Conservation (phyloP, 805 yeast species). For the Saturnispora quitensis region DNA sequence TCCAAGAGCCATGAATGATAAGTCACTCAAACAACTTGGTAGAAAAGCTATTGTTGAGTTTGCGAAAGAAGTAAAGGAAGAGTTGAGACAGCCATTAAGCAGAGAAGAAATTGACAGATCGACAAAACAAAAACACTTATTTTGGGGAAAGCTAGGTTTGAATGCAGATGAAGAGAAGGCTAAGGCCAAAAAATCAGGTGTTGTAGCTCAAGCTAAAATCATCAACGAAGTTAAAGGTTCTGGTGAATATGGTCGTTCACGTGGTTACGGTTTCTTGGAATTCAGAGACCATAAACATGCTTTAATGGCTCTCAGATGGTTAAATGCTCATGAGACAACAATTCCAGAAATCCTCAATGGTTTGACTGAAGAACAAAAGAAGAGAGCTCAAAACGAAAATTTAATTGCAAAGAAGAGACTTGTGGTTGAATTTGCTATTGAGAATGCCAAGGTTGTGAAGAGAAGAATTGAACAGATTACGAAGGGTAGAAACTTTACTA, state of each 20-base stretch:
- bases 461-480: conserved; percentile 69
- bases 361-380: conserved; percentile 58
- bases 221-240: conserved; percentile 87
- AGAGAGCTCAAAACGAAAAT: conserved; percentile 44
- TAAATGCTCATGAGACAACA: conserved; percentile 85
- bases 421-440: conserved; percentile 92
- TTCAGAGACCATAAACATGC: conserved; percentile 88
- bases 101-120: conserved; percentile 86
- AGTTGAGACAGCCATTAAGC: conserved; percentile 70
- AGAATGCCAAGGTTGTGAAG: conserved; percentile 87
- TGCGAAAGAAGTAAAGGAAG: conserved; percentile 78
- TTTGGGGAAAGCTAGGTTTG: conserved; percentile 28
- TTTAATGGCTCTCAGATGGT: conserved; percentile 93
- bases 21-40: conserved; percentile 82
- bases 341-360: conserved; percentile 62
- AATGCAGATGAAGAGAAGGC: conserved; percentile 36
- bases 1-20: conserved; percentile 86
- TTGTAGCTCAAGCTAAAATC: conserved; percentile 88
- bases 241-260: conserved; percentile 79
- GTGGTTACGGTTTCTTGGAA: conserved; percentile 96
- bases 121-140: conserved; percentile 44
- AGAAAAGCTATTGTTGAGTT: conserved; percentile 92
- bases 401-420: conserved; percentile 53
- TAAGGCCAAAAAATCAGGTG: conserved; percentile 72
- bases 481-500: conserved; percentile 18